These are phyloP conservation scores for Aureobasidium subglaciale DNA, from an alignment of 2,329 filamentous ascomycete genomes.

Conservation along the genomic window DNA sequence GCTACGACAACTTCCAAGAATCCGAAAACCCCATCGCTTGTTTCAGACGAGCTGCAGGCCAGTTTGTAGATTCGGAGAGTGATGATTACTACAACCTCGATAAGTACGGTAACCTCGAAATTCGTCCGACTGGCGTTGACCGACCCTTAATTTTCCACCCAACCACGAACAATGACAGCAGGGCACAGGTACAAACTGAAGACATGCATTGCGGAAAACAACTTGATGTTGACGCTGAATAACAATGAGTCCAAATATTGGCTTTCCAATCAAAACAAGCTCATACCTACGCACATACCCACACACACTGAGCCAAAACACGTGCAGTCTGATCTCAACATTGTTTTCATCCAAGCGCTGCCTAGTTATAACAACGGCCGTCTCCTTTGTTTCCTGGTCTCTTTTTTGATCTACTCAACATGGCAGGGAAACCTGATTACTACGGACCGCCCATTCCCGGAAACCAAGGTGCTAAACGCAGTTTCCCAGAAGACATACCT, in stretches of 20 bases:
- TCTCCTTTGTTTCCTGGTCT: too few species aligned
- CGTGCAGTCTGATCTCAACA: too few species aligned
- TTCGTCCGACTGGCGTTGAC: neutral
- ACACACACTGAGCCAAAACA: too few species aligned
- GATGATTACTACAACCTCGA: neutral
- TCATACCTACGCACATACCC: too few species aligned
- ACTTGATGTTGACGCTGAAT: too few species aligned
- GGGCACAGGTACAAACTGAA: neutral
- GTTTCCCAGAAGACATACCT: neutral
- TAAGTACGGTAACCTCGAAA: neutral
- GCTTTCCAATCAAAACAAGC: too few species aligned
- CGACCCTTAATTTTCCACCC: too few species aligned
- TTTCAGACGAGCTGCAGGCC: neutral
- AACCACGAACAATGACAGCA: too few species aligned
- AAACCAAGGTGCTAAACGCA: neutral
- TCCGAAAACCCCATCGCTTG: neutral
- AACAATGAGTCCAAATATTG: too few species aligned
- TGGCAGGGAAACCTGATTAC: neutral
- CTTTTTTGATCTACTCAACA: neutral
- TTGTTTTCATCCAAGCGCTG: too few species aligned
- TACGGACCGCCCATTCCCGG: neutral
- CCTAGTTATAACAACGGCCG: too few species aligned
- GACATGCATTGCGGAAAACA: neutral
- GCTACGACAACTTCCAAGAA: neutral
- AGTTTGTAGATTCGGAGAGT: neutral